A percentile compares a stretch with the other conserved stretches of the same genome.
phyloP scores from a whole-genome alignment of 805 yeast species.

The Metschnikowia kofuensis region DNA sequence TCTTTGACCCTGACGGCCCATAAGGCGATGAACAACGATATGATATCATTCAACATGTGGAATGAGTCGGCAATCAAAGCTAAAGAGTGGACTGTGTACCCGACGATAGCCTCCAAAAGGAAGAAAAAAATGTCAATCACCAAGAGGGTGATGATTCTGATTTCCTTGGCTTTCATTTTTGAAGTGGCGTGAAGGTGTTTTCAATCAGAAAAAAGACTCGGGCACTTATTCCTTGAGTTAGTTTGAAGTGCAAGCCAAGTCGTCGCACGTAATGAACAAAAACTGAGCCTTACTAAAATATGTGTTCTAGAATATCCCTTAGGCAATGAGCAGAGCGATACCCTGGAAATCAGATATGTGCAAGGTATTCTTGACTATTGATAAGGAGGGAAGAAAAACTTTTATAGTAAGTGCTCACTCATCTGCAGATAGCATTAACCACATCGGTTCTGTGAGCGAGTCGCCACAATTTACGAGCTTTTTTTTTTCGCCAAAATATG shows the following conservation, averaged over 20 bases:
- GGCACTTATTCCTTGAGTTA: too few species aligned
- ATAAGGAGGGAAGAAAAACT: too few species aligned
- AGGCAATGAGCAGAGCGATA: too few species aligned
- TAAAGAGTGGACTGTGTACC: conserved; percentile 89
- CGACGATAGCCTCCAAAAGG: conserved; percentile 78
- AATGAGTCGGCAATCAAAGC: conserved; percentile 95
- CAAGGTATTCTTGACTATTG: too few species aligned
- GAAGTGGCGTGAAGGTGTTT: too few species aligned
- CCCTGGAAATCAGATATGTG: too few species aligned
- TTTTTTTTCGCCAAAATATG: too few species aligned
- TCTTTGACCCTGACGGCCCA: conserved; percentile 96
- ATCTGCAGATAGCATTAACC: not conserved
- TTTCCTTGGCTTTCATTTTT: conserved; percentile 52
- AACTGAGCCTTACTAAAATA: too few species aligned
- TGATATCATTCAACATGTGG: conserved; percentile 95
- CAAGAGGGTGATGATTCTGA: conserved; percentile 69
- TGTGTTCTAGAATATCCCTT: too few species aligned
- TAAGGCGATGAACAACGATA: conserved; percentile 82
- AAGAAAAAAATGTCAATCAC: conserved; percentile 79
- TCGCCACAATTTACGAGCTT: not conserved
- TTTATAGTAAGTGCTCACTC: not conserved
- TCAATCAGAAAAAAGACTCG: too few species aligned
- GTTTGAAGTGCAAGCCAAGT: too few species aligned
- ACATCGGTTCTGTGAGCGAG: not conserved
- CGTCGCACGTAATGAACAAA: too few species aligned